phyloP scores from a whole-genome alignment of 768 basidiomycete species.

The Lactarius indigo region DNA sequence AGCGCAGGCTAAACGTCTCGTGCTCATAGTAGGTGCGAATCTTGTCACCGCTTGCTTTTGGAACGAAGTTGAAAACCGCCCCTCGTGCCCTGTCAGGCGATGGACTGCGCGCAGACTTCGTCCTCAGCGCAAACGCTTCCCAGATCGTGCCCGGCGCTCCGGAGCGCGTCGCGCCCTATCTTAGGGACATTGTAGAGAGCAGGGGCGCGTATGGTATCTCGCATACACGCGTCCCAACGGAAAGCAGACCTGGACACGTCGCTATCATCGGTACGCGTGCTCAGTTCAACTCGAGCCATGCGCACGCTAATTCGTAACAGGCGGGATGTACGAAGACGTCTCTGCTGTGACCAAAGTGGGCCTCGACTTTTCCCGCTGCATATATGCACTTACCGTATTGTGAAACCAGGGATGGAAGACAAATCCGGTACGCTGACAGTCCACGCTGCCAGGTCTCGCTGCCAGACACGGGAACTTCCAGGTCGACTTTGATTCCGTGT shows the following conservation, averaged over 20 bases:
- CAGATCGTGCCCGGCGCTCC: slow-evolving; percentile 47
- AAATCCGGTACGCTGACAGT: slow-evolving; percentile 54
- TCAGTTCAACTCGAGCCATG: neutral
- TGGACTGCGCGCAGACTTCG: slow-evolving; percentile 77
- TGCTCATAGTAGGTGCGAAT: slow-evolving; percentile 69
- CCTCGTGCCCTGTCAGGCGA: slow-evolving; percentile 49
- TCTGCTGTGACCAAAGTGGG: slow-evolving; percentile 78
- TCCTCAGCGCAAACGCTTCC: slow-evolving; percentile 65
- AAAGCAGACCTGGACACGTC: slow-evolving; percentile 85
- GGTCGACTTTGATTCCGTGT: slow-evolving; percentile 83
- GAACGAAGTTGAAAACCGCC: neutral
- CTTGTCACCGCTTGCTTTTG: neutral
- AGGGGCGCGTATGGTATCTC: slow-evolving; percentile 81
- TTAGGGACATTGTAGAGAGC: slow-evolving; percentile 61
- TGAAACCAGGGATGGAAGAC: slow-evolving; percentile 72
- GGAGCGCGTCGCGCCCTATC: slow-evolving; percentile 65
- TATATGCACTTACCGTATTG: slow-evolving; percentile 17
- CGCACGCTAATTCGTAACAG: slow-evolving; percentile 30
- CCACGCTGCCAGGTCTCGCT: neutral
- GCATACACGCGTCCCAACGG: slow-evolving; percentile 84
- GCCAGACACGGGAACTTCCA: slow-evolving; percentile 20
- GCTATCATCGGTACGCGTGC: slow-evolving; percentile 66
- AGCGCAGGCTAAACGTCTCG: slow-evolving; percentile 65
- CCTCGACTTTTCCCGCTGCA: neutral
- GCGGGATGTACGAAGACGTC: slow-evolving; percentile 89